Evolutionary conservation across 768 basidiomycete species (phyloP), one percentile per base, ranked within the genome.

Genomic region (Pleurotus giganteus): DNA sequence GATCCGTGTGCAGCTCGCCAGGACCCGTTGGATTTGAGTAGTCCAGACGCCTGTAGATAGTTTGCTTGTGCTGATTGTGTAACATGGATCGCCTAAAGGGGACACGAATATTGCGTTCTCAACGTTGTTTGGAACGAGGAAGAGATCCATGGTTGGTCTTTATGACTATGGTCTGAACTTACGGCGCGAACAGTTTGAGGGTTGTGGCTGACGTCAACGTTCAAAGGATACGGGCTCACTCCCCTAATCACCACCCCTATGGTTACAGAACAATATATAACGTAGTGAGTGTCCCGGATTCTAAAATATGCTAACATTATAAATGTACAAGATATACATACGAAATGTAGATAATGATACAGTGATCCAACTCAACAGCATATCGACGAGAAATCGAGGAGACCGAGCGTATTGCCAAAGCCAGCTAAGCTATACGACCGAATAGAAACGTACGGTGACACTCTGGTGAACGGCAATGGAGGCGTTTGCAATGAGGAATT

Each of bases 401-500:
- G 62, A 28, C 86, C 86, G 54, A 87, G 72, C 3, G 88, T 90
- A 66, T 92, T 91, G 37, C 89, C 89, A 63, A 91, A 89, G 13
- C 89, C 89, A 57, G 85, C 87, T 8, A 90, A 63, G 57, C 76
- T 82, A 61, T 77, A 71, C 13, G 79, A 74, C 28, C 78, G 66
- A 19, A 74, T 66, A 47, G 76, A 72, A 24, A 82, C 61, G 57
- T 88, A 75, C 27, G 87, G 80, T 2, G 83, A 80, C 8, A 89
- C 84, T 19, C 87, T 78, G n/a, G 89, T 91, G 65, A 91, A 91
- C n/a, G 89, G 88, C 58, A 91, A 72, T 47, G 85, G 78, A 49
- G 88, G 82, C 39, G 79, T 62, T 37, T 9, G 64, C 58, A 19
- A n/a, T 34, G 28, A 67, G 61, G 19, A 57, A 53, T 8, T 64